Base-by-base conservation (phyloP, 2,329 filamentous ascomycete genomes). In the Cordyceps fumosorosea region DNA sequence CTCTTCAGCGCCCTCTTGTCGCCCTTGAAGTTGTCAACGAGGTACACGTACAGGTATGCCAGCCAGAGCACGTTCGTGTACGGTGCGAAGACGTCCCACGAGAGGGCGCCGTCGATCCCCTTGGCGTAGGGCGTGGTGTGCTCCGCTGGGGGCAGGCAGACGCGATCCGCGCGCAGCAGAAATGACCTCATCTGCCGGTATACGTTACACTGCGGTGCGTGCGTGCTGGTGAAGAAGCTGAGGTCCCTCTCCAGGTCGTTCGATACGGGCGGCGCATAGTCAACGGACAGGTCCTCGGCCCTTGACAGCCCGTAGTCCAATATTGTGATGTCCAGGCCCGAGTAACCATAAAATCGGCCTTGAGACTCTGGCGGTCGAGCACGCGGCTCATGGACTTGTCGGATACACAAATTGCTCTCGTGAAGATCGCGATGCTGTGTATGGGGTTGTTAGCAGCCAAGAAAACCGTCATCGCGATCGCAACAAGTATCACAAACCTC, bases 61-160 rank as follows among this genome's bases (percentile, higher is more conserved):
- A 88, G 76, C 85, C 85, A 88, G 20, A 88, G 73, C 1, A 87
- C 83, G 65, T 88, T 88, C 5, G 83, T 86, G 70, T 87, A 88
- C 0, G 85, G 84, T 32, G 78, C 78, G 65, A 82, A 80, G 1
- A 73, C 76, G 5, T 75, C 71, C 85, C 85, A 88, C 1, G 77
- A 79, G 12, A 86, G 75, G 3, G 80, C 70, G 1, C 79, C 81
- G 62, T 80, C 74, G 42, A 79, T 68, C 1, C 78, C 78, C 18
- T 69, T 65, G 34, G 77, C 76, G 66, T 84, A 83, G 0, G 81
- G 77, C 3, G 69, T 76, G 54, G 72, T 71, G 70, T 84, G 81
- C 3, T 73, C 71, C 56, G 76, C 70, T 0, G 81, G 77, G 2
- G 80, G 78, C 4, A 84, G 73, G 64, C 78, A 82, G 3, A 75